These are phyloP conservation scores for Gonapodya sp. DNA, from an alignment of 192 early-diverging fungal species.

Conservation along the genomic window DNA sequence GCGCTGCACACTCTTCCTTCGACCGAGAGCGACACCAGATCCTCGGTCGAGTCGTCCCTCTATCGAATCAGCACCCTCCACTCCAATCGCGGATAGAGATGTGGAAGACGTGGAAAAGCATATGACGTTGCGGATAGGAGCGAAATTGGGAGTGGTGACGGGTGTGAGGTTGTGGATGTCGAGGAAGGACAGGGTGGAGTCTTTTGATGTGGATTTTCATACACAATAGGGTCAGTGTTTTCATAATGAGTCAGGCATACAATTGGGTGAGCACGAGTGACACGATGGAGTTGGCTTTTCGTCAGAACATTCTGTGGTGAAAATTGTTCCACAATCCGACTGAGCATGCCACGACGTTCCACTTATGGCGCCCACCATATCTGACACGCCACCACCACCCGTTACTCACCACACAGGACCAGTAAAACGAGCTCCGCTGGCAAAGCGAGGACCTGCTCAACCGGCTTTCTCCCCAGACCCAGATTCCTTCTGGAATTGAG, in stretches of 20 bases:
- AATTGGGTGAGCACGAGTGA: too few relatives aligned
- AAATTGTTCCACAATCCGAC: too few relatives aligned
- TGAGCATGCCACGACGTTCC: too few relatives aligned
- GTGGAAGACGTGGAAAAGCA: not conserved
- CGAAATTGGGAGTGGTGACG: not conserved
- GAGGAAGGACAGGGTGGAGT: not conserved
- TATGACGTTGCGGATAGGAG: not conserved
- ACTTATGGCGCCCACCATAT: too few relatives aligned
- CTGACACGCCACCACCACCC: not conserved
- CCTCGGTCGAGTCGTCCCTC: not conserved
- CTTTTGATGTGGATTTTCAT: not conserved
- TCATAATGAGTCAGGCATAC: too few relatives aligned
- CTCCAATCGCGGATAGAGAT: not conserved
- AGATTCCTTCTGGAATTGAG: slow-evolving; percentile 35
- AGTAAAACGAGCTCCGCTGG: slow-evolving; percentile 53
- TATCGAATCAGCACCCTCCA: not conserved
- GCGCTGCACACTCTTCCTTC: not conserved
- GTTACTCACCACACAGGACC: slow-evolving; percentile 51
- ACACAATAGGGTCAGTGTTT: not conserved
- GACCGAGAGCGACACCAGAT: not conserved
- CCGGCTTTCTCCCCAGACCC: slow-evolving; percentile 47
- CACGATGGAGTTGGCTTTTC: too few relatives aligned
- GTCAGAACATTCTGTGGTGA: too few relatives aligned
- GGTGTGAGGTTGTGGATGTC: not conserved
- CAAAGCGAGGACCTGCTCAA: slow-evolving; percentile 52